Evolutionary conservation across 306 rosid species (phyloP), one percentile per base, ranked within the genome.

Genomic region (Sesbania bispinosa): DNA sequence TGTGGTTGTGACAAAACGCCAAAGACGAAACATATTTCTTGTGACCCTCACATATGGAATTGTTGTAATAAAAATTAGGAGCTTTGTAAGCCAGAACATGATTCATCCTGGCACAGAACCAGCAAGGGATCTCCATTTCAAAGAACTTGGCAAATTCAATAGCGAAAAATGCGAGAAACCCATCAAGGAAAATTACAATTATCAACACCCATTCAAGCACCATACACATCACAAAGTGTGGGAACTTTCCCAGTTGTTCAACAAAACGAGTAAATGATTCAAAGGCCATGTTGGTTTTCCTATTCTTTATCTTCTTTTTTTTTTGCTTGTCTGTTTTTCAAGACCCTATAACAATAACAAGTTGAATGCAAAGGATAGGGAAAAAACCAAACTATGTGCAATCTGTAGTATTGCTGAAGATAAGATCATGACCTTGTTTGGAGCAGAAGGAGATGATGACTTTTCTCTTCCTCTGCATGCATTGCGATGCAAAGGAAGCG

Each of bases 1-100:
- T 83, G 84, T 94, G 99, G 52, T 79, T 81, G 63, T 88, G 90
- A 76, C 99, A 94, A 63, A 80, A 94, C 0, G 90, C 96, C 51
- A 94, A 59, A n/a, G 85, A 89, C 0, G 99, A 94, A 45, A 91
- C 35, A 3, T 84, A 88, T 79, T 79, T 87, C 88, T 88, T 83
- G 77, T 94, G 99, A 13, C 79, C 29, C 61, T 88, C 93, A n/a
- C 97, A 94, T 0, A 89, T 55, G 61, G 91, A 85, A 15, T 84
- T 82, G 30, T 91, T 89, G 90, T 84, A 89, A 71, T 91, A 86
- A 62, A 85, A 89, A 77, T 82, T 80, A 0, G 75, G 80, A n/a
- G 80, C 60, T 30, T 73, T 77, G 3, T 66, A 79, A 32, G 86
- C 80, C 10, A 94, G 18, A 30, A 81, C 51, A 75, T 85, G 96